Evolutionary conservation across 345 rosid species (phyloP).

Genomic region (Brassica napus): Da-Ae NC_063447.1:9635001-9635500

Average conservation of each 20-base stretch:
- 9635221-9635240: slow-evolving; percentile 93
- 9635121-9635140: slow-evolving; percentile 59
- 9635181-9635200: slow-evolving; percentile 44
- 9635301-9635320: neutral
- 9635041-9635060: slow-evolving; percentile 74
- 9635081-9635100: slow-evolving; percentile 98
- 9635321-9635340: neutral
- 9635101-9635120: slow-evolving; percentile 99
- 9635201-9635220: slow-evolving; percentile 94
- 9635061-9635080: slow-evolving; percentile 90
- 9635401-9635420: slow-evolving; percentile 73
- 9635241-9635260: slow-evolving; percentile 98
- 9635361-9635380: slow-evolving; percentile 32
- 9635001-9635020: slow-evolving; percentile 18
- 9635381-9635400: slow-evolving; percentile 78
- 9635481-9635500: slow-evolving; percentile 72
- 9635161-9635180: neutral
- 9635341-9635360: slow-evolving; percentile 3
- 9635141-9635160: slow-evolving; percentile 2
- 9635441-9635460: slow-evolving; percentile 68
- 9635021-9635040: neutral
- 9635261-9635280: slow-evolving; percentile 96
- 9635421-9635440: slow-evolving; percentile 80
- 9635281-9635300: slow-evolving; percentile 35
- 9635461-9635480: slow-evolving; percentile 78